A percentile compares a stretch with the other conserved stretches of the same genome.
Conservation (phyloP, 306 rosid genomes). For the Potentilla sterilis region DNA sequence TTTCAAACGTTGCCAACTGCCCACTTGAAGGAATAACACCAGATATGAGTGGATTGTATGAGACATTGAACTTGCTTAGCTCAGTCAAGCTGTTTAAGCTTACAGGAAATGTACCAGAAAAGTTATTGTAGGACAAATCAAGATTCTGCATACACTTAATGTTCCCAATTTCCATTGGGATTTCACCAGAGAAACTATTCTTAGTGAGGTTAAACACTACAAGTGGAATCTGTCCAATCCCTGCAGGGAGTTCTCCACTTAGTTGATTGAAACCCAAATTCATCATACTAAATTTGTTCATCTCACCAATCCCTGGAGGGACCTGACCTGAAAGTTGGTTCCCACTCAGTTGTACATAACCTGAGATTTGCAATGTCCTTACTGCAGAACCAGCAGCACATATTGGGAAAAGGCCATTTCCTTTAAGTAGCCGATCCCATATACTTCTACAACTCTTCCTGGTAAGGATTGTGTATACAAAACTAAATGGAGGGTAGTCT, state of each 20-base stretch:
- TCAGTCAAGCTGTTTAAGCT: conserved; percentile 58
- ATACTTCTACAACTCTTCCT: conserved; percentile 76
- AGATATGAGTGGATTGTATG: conserved; percentile 67
- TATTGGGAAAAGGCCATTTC: conserved; percentile 58
- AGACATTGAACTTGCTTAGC: conserved; percentile 84
- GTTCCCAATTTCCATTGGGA: conserved; percentile 57
- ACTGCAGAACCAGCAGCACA: conserved; percentile 48
- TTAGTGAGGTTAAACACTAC: conserved; percentile 56
- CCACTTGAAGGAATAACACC: conserved; percentile 54
- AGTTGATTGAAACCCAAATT: conserved; percentile 64
- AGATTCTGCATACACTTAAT: conserved; percentile 64
- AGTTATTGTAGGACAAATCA: conserved; percentile 80
- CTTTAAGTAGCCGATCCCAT: conserved; percentile 80
- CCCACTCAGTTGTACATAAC: conserved; percentile 77
- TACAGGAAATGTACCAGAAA: conserved; percentile 68
- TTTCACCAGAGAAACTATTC: conserved; percentile 75
- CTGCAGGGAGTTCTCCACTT: conserved; percentile 63
- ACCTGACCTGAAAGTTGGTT: conserved; percentile 68
- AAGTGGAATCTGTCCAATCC: conserved; percentile 54
- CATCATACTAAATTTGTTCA: conserved; percentile 70
- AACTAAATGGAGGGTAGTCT: conserved; percentile 91
- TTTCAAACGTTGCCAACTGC: conserved; percentile 75
- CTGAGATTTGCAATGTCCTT: conserved; percentile 50
- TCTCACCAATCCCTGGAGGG: conserved; percentile 61
- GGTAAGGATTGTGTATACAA: conserved; percentile 64